Evolutionary conservation across 345 rosid genomes (phyloP).

Genomic region (Aegle marmelos): DNA sequence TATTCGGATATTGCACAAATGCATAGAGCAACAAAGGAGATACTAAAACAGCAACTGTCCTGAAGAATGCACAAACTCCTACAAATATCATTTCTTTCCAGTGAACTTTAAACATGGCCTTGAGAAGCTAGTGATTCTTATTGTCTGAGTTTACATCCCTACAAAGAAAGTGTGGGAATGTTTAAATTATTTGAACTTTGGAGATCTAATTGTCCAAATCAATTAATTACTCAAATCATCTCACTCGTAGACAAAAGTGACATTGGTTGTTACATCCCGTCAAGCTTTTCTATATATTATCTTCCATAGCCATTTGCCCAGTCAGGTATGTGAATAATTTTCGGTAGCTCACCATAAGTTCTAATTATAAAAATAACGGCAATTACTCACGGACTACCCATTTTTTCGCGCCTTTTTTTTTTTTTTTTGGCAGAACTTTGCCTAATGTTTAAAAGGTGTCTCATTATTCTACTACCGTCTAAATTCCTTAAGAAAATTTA

Average conservation of each 20-base stretch:
- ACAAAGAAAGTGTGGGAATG: conserved; percentile 44
- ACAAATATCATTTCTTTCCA: conserved; percentile 47
- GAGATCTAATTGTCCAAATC: not conserved
- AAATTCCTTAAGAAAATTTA: too few relatives aligned
- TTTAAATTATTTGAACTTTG: conserved; percentile 13
- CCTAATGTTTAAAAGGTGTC: too few relatives aligned
- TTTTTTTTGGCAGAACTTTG: too few relatives aligned
- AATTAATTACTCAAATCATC: too few relatives aligned
- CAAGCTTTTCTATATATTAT: not conserved
- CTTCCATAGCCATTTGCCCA: not conserved
- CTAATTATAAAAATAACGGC: too few relatives aligned
- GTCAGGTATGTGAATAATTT: too few relatives aligned
- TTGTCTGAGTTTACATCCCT: conserved; percentile 22
- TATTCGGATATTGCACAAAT: conserved; percentile 55
- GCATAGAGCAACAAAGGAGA: conserved; percentile 63
- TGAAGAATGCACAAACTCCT: conserved; percentile 44
- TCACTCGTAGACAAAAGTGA: not conserved
- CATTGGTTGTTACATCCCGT: not conserved
- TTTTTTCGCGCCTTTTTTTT: too few relatives aligned
- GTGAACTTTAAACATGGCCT: conserved; percentile 43
- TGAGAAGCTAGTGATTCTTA: conserved; percentile 41
- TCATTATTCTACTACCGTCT: too few relatives aligned
- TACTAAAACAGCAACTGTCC: conserved; percentile 45
- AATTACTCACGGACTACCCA: too few relatives aligned
- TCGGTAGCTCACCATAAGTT: too few relatives aligned